These are phyloP conservation scores for Psidium friedrichsthalianum DNA, from an alignment of 345 rosid genomes.

Conservation along the genomic window DNA sequence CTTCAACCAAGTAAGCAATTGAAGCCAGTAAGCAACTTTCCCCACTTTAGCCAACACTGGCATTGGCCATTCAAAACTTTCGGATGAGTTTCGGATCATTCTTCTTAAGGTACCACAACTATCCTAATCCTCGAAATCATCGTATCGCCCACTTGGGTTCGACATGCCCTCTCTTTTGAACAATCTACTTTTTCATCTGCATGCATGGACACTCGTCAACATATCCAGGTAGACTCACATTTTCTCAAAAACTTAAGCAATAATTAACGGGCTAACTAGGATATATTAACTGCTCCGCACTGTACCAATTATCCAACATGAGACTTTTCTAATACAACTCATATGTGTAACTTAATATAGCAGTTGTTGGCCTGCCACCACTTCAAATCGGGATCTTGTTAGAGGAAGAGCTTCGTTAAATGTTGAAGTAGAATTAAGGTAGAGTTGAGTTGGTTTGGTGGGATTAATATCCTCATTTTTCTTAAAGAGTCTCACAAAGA, in stretches of 20 bases:
- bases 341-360: too few relatives aligned
- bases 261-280: too few relatives aligned
- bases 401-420: neutral
- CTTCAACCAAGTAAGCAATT: neutral
- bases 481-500: too few relatives aligned
- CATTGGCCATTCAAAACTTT: neutral
- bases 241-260: too few relatives aligned
- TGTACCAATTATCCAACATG: too few relatives aligned
- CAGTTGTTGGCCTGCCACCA: neutral
- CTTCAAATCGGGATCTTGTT: neutral
- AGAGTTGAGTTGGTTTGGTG: too few relatives aligned
- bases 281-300: too few relatives aligned
- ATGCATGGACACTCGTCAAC: neutral
- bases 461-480: too few relatives aligned
- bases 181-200: neutral
- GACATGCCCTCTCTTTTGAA: neutral
- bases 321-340: too few relatives aligned
- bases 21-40: neutral
- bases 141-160: neutral
- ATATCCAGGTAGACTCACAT: too few relatives aligned
- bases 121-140: neutral
- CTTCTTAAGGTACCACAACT: neutral
- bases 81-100: neutral
- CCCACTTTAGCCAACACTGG: neutral
- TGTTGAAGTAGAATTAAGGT: neutral